Base-by-base conservation (phyloP, 1,139 yeast genomes). In the Candida pseudocylindracea region DNA sequence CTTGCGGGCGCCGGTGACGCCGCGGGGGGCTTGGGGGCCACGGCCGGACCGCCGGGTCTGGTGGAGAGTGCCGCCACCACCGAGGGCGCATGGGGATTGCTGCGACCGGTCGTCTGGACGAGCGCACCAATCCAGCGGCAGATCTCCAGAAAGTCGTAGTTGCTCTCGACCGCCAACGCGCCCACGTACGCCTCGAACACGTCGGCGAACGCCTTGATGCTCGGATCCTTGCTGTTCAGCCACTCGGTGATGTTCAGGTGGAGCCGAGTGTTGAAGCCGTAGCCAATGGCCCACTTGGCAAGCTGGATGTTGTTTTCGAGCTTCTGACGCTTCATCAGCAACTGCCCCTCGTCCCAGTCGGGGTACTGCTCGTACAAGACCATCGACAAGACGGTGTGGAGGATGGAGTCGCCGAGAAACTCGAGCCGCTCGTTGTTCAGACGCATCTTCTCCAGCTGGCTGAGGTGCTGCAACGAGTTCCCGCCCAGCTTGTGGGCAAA, bases 101-200 rank as follows among this genome's bases (percentile, higher is more conserved):
- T 8, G 25, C 25, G 25, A 5, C 5, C 25, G 25, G 7, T 5
- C 25, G 33, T 36, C 36, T 35, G 33, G 9, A 39, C 34, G 26
- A 29, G 29, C 12, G 30, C 13, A 28, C 38, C 36, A 40, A 41
- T 38, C 10, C 33, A 9, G 9, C 9, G 26, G 28, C 36, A 33
- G n/a, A 39, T 31, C 29, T 33, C 38, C n/a, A 27, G 27, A 7
- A 38, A 32, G 12, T 37, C 36, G 31, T 66, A 62, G 4, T 60
- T 54, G 35, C 59, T 53, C 40, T 79, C 92, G 30, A 71, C 58
- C 9, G 71, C 67, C 30, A 85, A 51, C 0, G 91, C 96, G 5
- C 93, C 96, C 29, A 85, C 62, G 44, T 83, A 85, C 0, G 95
- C 94, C 51, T 85, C 95, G 49, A 85, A 79, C 1, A 76, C 64